phyloP scores from a whole-genome alignment of 306 rosid species.

The Lagenaria siceraria region DNA sequence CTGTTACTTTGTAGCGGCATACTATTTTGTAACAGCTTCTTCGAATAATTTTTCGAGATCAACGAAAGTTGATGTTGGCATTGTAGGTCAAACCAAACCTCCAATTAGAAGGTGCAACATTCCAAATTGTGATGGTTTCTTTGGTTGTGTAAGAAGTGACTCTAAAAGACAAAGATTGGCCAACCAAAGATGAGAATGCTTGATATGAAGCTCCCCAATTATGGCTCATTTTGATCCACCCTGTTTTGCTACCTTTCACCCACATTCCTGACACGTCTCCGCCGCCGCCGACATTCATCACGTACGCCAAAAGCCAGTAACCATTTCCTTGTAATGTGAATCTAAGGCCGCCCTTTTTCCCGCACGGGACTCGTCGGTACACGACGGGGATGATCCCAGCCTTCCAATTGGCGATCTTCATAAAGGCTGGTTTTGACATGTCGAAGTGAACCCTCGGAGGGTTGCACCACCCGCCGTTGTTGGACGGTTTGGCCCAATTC shows the following conservation, averaged over 20 bases:
- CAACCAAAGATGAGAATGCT: slow-evolving; percentile 56
- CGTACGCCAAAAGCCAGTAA: slow-evolving; percentile 78
- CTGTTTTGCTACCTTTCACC: slow-evolving; percentile 74
- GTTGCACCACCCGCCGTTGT: slow-evolving; percentile 91
- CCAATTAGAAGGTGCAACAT: slow-evolving; percentile 77
- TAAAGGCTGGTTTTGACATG: slow-evolving; percentile 91
- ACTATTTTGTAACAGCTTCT: background rate
- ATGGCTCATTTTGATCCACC: slow-evolving; percentile 86
- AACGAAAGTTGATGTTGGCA: slow-evolving; percentile 41
- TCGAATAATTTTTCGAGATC: background rate
- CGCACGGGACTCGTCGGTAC: slow-evolving; percentile 77
- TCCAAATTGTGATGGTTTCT: slow-evolving; percentile 52
- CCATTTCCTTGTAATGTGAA: slow-evolving; percentile 80
- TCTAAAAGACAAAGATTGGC: slow-evolving; percentile 69
- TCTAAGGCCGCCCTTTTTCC: slow-evolving; percentile 38
- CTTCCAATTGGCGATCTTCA: slow-evolving; percentile 65
- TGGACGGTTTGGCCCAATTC: slow-evolving; percentile 53
- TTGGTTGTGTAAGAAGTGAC: slow-evolving; percentile 60
- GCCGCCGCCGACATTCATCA: slow-evolving; percentile 85
- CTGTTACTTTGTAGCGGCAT: background rate
- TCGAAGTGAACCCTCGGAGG: slow-evolving; percentile 80
- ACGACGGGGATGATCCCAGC: slow-evolving; percentile 66
- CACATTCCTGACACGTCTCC: slow-evolving; percentile 63
- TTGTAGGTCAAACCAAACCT: slow-evolving; percentile 45
- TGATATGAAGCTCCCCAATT: slow-evolving; percentile 97